Conservation (phyloP, 2,329 filamentous ascomycete species). For the Lasiodiplodia gonubiensis region DNA sequence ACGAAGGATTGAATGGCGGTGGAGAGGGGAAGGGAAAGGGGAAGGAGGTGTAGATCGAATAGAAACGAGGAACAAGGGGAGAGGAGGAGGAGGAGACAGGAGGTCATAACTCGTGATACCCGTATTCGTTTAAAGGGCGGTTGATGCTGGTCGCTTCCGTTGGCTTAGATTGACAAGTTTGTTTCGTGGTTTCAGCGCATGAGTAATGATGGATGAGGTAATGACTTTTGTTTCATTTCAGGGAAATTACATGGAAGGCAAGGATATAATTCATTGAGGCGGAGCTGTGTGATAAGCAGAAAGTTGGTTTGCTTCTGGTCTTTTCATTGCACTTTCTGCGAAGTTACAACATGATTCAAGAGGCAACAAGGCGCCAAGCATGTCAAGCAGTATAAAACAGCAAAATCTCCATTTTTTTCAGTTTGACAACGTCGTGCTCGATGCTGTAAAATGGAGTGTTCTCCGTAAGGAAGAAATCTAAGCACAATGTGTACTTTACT, state of each 20-base stretch:
- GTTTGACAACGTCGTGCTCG: too few species aligned
- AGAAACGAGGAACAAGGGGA: too few species aligned
- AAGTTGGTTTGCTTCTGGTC: not conserved
- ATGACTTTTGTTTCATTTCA: not conserved
- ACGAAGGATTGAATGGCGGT: not conserved
- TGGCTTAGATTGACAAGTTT: slow-evolving; percentile 8
- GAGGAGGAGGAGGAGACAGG: not conserved
- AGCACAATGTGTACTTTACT: too few species aligned
- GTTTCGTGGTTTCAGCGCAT: not conserved
- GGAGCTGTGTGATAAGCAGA: not conserved
- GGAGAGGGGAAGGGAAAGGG: not conserved
- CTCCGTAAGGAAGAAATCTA: too few species aligned
- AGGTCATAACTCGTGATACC: not conserved
- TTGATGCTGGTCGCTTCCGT: slow-evolving; percentile 5
- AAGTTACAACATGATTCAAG: not conserved
- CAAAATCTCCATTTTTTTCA: not conserved
- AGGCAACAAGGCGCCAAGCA: not conserved
- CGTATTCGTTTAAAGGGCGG: not conserved
- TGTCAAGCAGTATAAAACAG: not conserved
- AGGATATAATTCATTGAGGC: not conserved
- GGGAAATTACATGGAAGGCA: too few species aligned
- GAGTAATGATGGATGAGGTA: not conserved
- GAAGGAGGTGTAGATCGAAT: not conserved
- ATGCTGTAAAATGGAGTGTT: too few species aligned
- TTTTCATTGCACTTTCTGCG: not conserved